phyloP scores from a whole-genome alignment of 2,329 filamentous ascomycete species.

The Stachybotrys echinatus region DNA sequence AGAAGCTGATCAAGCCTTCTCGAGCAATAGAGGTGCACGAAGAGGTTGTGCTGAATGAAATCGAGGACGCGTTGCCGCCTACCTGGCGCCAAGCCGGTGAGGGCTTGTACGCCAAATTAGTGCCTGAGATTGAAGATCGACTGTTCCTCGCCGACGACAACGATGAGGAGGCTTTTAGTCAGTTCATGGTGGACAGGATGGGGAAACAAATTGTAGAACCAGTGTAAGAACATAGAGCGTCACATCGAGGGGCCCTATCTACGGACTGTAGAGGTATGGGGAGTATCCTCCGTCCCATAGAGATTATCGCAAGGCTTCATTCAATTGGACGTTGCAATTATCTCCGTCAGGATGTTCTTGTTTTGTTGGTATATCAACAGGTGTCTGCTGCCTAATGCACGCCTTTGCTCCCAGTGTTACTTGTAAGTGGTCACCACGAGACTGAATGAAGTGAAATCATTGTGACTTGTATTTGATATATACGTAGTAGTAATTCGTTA shows the following conservation, averaged over 20 bases:
- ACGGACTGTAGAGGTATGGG: too few species aligned
- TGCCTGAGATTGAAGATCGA: constrained; percentile 31
- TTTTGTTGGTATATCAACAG: too few species aligned
- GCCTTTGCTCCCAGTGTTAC: neutral
- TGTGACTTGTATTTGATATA: neutral
- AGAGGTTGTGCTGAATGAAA: constrained; percentile 18
- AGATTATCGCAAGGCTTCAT: neutral
- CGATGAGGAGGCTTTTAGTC: constrained; percentile 37
- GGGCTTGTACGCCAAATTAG: constrained; percentile 32
- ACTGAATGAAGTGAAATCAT: neutral
- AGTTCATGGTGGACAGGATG: constrained; percentile 32
- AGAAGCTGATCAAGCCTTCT: constrained; percentile 25
- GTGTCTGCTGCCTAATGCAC: too few species aligned
- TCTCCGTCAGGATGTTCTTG: too few species aligned
- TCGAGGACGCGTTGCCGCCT: constrained; percentile 27
- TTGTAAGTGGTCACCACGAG: too few species aligned
- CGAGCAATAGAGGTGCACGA: constrained; percentile 19
- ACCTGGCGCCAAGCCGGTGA: constrained; percentile 34
- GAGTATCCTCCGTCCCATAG: too few species aligned
- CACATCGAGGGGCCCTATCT: too few species aligned
- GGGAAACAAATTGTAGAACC: constrained; percentile 30
- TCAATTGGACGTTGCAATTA: too few species aligned
- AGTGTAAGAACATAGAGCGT: constrained; percentile 3
- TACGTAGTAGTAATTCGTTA: neutral
- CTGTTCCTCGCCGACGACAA: constrained; percentile 30